phyloP scores from a whole-genome alignment of 495 filamentous ascomycete species.

The Aspergillus saccharolyticus region DNA sequence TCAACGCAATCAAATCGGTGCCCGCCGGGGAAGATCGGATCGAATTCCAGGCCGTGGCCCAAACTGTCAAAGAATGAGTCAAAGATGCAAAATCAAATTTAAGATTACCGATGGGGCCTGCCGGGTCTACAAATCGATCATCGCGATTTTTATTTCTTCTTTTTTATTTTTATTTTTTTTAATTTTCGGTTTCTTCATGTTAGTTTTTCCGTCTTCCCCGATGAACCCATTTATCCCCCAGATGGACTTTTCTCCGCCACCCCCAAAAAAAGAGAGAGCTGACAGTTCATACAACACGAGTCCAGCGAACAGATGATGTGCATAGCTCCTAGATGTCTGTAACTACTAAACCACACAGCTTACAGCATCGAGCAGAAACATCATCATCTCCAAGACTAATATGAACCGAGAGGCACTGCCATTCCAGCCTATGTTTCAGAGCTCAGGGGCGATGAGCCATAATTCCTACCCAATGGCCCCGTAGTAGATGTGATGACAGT shows the following conservation, averaged over 20 bases:
- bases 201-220: too few species aligned
- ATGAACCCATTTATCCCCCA: neutral
- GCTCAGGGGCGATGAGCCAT: neutral
- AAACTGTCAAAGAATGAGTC: neutral
- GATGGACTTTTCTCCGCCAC: neutral
- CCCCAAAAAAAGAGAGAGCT: neutral
- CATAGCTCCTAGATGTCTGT: too few species aligned
- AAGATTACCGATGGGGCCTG: neutral
- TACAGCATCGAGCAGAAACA: neutral
- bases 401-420: neutral
- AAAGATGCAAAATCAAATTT: neutral
- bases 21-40: neutral
- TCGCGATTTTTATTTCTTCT: conserved; percentile 1
- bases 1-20: too few species aligned
- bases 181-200: conserved; percentile 6
- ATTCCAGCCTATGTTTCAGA: conserved; percentile 5
- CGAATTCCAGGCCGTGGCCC: neutral
- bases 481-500: neutral
- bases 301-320: too few species aligned
- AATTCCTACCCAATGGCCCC: conserved; percentile 1
- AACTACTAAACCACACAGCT: neutral
- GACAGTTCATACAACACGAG: neutral
- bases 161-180: conserved; percentile 8
- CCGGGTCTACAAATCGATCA: too few species aligned
- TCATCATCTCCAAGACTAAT: neutral